Evolutionary conservation across 2,329 filamentous ascomycete species (phyloP).

Genomic region (Xylaria digitata): DNA sequence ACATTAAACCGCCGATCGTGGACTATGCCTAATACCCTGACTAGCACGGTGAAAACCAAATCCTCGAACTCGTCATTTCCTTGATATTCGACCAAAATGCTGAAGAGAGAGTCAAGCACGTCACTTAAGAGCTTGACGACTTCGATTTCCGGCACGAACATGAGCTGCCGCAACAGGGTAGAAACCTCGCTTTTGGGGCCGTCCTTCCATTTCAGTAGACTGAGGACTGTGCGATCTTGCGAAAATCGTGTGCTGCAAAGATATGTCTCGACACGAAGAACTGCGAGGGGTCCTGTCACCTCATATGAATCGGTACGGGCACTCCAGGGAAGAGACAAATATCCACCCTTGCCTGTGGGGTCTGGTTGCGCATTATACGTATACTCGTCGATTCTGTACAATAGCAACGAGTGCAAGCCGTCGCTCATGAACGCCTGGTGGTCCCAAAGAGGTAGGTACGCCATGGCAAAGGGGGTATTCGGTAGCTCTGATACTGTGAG

Average conservation of each 20-base stretch:
- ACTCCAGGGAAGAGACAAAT: constrained; percentile 85
- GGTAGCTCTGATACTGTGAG: constrained; percentile 91
- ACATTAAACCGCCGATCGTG: constrained; percentile 95
- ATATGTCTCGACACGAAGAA: constrained; percentile 83
- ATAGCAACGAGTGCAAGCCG: constrained; percentile 79
- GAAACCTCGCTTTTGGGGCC: constrained; percentile 77
- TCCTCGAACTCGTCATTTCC: constrained; percentile 94
- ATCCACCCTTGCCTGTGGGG: constrained; percentile 81
- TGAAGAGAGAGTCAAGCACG: constrained; percentile 91
- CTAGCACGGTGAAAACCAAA: constrained; percentile 87
- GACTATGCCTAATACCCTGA: constrained; percentile 90
- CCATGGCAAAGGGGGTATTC: constrained; percentile 87
- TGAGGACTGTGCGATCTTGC: constrained; percentile 87
- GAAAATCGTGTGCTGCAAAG: constrained; percentile 96
- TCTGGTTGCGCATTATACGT: constrained; percentile 75
- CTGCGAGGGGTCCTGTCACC: constrained; percentile 81
- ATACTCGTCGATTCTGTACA: constrained; percentile 93
- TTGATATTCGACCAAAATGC: constrained; percentile 89
- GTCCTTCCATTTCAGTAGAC: constrained; percentile 87
- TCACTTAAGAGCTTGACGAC: constrained; percentile 93
- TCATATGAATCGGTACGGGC: constrained; percentile 76
- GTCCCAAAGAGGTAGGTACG: constrained; percentile 94
- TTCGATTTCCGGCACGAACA: constrained; percentile 96
- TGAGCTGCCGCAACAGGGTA: constrained; percentile 80
- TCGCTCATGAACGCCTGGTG: constrained; percentile 90